Evolutionary conservation across 176 grass and related monocot species (phyloP), one percentile per base, ranked within the genome.

Genomic region (Ensete ventricosum): DNA sequence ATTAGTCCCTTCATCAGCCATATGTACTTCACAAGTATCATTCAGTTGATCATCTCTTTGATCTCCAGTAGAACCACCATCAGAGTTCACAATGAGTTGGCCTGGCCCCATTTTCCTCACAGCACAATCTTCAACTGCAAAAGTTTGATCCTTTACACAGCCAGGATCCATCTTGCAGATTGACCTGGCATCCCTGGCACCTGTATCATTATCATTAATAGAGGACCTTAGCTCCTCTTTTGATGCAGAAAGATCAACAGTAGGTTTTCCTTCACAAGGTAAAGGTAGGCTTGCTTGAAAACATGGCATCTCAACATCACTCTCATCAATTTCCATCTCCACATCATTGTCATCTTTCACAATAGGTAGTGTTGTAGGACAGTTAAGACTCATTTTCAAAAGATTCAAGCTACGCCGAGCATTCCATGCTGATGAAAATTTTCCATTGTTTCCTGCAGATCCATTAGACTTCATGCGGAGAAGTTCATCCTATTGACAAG

Each of bases 301-400:
- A 27, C 14, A 72, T 60, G 86, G 90, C 73, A 81, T 91, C 84
- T 99, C 95, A 66, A 88, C 83, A 76, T 91, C 95, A 80, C 85
- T 89, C 71, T 99, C 95, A 84, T 91, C 95, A 75, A 99, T 94
- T 79, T 99, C 95, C 95, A 99, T 99, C 82, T 99, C 95, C 52
- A 91, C 95, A 29, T 99, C 90, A 26, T 75, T 91, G 29, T 99
- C 95, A 82, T 99, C 95, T 82, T 91, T 93, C 76, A 94, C 83
- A 72, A 78, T 64, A 27, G 87, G 84, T 64, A 99, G 88, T 69
- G 83, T 79, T 69, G 82, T 78, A 72, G 90, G 78, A 78, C 83
- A 77, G 80, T 55, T 87, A 67, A 99, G 77, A 83, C 95, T 99
- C 90, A 94, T 94, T 85, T 87, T 90, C 53, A 99, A 79, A 24